These are phyloP conservation scores for Globisporangium paroecandrum DNA, from an alignment of 352 stramenopile genomes.

Conservation along the genomic window DNA sequence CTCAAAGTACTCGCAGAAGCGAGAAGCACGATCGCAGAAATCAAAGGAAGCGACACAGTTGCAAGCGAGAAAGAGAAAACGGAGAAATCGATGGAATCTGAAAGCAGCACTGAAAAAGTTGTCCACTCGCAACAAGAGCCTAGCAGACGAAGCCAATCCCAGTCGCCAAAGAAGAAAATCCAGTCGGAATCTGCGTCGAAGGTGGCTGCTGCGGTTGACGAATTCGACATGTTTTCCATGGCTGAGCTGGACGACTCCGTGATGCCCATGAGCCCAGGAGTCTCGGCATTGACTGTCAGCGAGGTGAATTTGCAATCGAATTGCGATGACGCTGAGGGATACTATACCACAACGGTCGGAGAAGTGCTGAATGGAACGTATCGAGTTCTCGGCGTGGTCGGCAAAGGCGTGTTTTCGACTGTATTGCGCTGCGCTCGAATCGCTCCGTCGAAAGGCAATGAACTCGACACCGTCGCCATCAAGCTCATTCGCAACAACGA, in stretches of 20 bases:
- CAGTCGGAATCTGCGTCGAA: not conserved
- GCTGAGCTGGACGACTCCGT: conserved; percentile 57
- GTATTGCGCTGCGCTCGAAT: conserved; percentile 92
- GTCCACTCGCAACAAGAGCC: not conserved
- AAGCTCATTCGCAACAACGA: conserved; percentile 97
- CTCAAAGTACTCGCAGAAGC: conserved; percentile 75
- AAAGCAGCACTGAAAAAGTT: not conserved
- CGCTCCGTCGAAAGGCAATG: conserved; percentile 22
- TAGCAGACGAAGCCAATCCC: conserved; percentile 1
- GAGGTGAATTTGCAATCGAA: conserved; percentile 75
- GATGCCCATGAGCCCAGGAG: conserved; percentile 23
- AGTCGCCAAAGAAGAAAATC: conserved; percentile 16
- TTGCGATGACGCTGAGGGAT: conserved; percentile 97
- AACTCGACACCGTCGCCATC: conserved; percentile 57
- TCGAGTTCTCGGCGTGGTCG: conserved; percentile 90
- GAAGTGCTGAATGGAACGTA: conserved; percentile 92
- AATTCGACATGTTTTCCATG: conserved; percentile 88
- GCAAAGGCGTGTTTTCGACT: conserved; percentile 98
- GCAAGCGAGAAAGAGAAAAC: conserved; percentile 8
- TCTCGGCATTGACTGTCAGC: conserved; percentile 37
- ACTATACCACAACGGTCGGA: conserved; percentile 95
- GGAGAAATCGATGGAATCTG: not conserved
- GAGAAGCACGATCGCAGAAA: conserved; percentile 66
- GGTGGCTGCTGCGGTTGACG: conserved; percentile 33
- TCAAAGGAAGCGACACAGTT: conserved; percentile 30